Conservation (phyloP, 2,329 filamentous ascomycete genomes). For the Aphanocladium album region DNA sequence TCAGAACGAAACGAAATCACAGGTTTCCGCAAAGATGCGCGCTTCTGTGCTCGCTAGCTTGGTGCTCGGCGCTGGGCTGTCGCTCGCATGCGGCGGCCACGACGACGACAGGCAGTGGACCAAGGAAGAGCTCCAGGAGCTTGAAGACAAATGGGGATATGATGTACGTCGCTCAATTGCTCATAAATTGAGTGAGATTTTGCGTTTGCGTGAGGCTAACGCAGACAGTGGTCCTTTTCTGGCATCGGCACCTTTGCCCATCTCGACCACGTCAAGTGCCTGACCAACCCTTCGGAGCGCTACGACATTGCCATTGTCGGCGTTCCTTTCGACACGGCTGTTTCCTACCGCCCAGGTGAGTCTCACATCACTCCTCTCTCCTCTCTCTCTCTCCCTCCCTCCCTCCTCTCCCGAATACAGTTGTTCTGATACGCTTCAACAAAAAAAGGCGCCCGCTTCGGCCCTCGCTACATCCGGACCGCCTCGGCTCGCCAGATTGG, state of each 20-base stretch:
- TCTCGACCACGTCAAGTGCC: constrained; percentile 62
- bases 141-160: constrained; percentile 53
- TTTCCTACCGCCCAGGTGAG: constrained; percentile 62
- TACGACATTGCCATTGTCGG: constrained; percentile 71
- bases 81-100: constrained; percentile 25
- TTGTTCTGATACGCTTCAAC: neutral
- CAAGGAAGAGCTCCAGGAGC: constrained; percentile 45
- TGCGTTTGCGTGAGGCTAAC: neutral
- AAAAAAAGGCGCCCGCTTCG: constrained; percentile 64
- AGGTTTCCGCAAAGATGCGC: neutral
- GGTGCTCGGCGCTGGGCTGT: constrained; percentile 23
- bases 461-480: constrained; percentile 79
- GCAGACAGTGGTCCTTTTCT: constrained; percentile 47
- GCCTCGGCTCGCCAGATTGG: constrained; percentile 76
- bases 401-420: neutral
- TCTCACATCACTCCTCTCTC: no score
- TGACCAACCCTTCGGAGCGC: constrained; percentile 56
- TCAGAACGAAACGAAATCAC: no score
- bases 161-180: constrained; percentile 39
- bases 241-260: constrained; percentile 75
- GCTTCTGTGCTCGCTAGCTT: constrained; percentile 20
- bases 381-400: neutral
- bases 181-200: neutral
- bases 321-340: constrained; percentile 69
- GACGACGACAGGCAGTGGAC: constrained; percentile 39